Evolutionary conservation across 1,139 yeast species (phyloP).

Genomic region (Magnusiomyces tetraspermus): DNA sequence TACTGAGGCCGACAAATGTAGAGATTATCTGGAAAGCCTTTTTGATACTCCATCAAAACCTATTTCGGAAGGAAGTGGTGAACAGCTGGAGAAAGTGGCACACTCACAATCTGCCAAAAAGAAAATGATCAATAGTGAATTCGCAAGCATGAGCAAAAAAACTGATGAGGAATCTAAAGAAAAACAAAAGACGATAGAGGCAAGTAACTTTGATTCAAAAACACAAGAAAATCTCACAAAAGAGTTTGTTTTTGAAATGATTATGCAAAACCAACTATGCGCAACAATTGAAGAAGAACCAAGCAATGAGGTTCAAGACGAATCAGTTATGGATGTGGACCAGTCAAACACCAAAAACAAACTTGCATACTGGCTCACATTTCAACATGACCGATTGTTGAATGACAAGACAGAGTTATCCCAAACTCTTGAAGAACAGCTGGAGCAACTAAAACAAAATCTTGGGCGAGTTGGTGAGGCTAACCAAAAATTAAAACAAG

Average conservation of each 20-base stretch:
- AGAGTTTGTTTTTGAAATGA: conserved; percentile 7
- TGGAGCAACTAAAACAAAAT: conserved; percentile 1
- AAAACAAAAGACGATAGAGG: too few relatives aligned
- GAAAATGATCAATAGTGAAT: too few relatives aligned
- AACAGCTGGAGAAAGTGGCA: too few relatives aligned
- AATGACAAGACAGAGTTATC: background rate
- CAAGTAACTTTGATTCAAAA: background rate
- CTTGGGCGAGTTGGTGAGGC: conserved; percentile 5
- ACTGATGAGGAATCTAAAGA: too few relatives aligned
- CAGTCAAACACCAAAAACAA: too few relatives aligned
- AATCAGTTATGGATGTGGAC: background rate
- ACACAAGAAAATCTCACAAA: background rate
- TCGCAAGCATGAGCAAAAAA: too few relatives aligned
- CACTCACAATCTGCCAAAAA: too few relatives aligned
- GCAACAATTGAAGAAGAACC: conserved; percentile 9
- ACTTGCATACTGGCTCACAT: conserved; percentile 4
- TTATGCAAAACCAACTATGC: conserved; percentile 4
- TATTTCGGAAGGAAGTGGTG: too few relatives aligned
- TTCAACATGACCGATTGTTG: background rate
- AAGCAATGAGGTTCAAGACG: conserved; percentile 3
- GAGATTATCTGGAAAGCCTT: background rate
- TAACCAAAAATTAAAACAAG: background rate
- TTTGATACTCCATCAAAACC: too few relatives aligned
- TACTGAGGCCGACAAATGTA: background rate
- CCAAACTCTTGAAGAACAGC: conserved; percentile 7